phyloP scores from a whole-genome alignment of 2,329 filamentous ascomycete species.

The Penicillium frequentans region DNA sequence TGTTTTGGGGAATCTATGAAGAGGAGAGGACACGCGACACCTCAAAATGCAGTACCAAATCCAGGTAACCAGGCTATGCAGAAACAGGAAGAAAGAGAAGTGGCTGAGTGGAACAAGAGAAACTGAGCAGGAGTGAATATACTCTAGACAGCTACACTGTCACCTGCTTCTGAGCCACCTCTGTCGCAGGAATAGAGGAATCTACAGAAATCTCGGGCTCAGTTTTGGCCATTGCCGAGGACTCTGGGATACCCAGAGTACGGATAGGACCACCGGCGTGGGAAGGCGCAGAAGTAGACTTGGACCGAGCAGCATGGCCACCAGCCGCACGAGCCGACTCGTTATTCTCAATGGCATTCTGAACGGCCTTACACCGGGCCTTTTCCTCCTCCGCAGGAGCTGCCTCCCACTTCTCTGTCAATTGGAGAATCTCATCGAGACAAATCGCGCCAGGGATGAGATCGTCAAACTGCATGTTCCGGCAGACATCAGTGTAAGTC shows the following conservation, averaged over 20 bases:
- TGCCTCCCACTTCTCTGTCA: conserved; percentile 27
- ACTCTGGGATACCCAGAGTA: conserved; percentile 31
- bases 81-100: conserved; percentile 5
- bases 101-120: not conserved
- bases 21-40: conserved; percentile 4
- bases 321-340: conserved; percentile 37
- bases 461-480: conserved; percentile 63
- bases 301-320: conserved; percentile 27
- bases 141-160: conserved; percentile 13
- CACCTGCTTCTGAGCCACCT: conserved; percentile 23
- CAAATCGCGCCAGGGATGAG: conserved; percentile 64
- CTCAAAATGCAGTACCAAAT: conserved; percentile 13
- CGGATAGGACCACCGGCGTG: conserved; percentile 35
- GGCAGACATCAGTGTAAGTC: conserved; percentile 70
- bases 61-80: conserved; percentile 25
- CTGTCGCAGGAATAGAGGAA: conserved; percentile 18
- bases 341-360: conserved; percentile 36
- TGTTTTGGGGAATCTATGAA: conserved; percentile 15
- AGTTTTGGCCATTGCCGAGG: conserved; percentile 19
- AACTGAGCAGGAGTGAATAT: not conserved
- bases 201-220: conserved; percentile 21
- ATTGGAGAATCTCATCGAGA: conserved; percentile 60
- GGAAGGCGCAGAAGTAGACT: conserved; percentile 20
- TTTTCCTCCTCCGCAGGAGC: conserved; percentile 12
- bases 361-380: conserved; percentile 27